A percentile compares a stretch with the other conserved stretches of the same genome.
Conservation (phyloP, 2,329 filamentous ascomycete species). For the Ceratocystis eucalypticola region DNA sequence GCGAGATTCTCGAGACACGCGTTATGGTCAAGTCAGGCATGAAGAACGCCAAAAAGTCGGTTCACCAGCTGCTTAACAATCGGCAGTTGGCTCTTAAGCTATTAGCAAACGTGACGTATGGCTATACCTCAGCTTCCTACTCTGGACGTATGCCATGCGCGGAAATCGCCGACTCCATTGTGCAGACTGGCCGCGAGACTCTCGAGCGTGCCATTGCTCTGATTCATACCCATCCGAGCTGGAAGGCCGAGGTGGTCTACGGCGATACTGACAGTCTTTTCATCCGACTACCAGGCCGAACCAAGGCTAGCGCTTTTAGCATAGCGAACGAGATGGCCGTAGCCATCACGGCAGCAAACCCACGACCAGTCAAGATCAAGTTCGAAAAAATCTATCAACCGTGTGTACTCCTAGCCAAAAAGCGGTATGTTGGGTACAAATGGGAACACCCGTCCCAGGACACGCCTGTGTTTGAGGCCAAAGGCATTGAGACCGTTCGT, state of each 20-base stretch:
- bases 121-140: constrained; percentile 92
- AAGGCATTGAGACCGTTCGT: constrained; percentile 94
- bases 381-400: constrained; percentile 98
- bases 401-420: constrained; percentile 87
- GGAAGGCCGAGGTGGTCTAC: constrained; percentile 95
- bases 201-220: constrained; percentile 84
- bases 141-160: constrained; percentile 96
- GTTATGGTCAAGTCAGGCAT: constrained; percentile 98
- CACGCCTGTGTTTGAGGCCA: constrained; percentile 86
- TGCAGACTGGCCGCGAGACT: constrained; percentile 88
- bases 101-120: constrained; percentile 97
- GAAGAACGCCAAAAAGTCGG: constrained; percentile 26
- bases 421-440: constrained; percentile 95
- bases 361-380: constrained; percentile 83
- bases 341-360: constrained; percentile 78
- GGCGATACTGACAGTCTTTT: constrained; percentile 96
- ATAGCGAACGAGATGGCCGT: constrained; percentile 87
- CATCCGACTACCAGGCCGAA: constrained; percentile 74
- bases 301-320: constrained; percentile 74
- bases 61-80: constrained; percentile 78
- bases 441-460: constrained; percentile 67
- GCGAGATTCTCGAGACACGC: constrained; percentile 86
- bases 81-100: constrained; percentile 87
- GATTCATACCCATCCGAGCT: constrained; percentile 75
- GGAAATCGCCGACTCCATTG: constrained; percentile 95